phyloP scores from a whole-genome alignment of 371 early-diverging fungal genomes.

The Mortierella sp. region DNA sequence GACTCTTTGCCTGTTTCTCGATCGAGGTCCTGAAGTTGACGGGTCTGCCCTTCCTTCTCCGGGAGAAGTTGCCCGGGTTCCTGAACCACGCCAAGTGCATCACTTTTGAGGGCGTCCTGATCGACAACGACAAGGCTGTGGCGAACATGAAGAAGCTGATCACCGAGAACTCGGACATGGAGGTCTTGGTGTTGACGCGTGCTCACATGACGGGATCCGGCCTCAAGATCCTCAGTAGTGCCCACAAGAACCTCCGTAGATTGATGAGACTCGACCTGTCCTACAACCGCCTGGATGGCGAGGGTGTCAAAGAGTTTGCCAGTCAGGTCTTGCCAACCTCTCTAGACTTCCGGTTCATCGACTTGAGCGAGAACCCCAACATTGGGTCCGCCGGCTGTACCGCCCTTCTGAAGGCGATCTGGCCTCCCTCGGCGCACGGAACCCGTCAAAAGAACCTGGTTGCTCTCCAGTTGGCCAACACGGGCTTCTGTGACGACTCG shows the following conservation, averaged over 20 bases:
- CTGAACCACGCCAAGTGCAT: slow-evolving; percentile 36
- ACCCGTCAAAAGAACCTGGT: slow-evolving; percentile 27
- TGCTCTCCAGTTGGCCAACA: slow-evolving; percentile 36
- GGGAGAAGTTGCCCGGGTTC: slow-evolving; percentile 42
- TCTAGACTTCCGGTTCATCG: slow-evolving; percentile 31
- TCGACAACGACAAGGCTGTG: slow-evolving; percentile 53
- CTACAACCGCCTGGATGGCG: slow-evolving; percentile 35
- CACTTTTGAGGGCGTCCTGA: slow-evolving; percentile 43
- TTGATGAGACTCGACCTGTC: slow-evolving; percentile 38
- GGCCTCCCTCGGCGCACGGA: slow-evolving; percentile 32
- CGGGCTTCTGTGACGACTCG: slow-evolving; percentile 45
- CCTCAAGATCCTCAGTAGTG: slow-evolving; percentile 38
- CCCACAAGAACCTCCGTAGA: slow-evolving; percentile 45
- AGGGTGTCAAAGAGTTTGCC: slow-evolving; percentile 46
- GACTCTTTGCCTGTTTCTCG: slow-evolving; percentile 41
- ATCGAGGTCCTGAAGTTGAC: slow-evolving; percentile 42
- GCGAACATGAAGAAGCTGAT: slow-evolving; percentile 54
- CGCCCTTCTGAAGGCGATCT: slow-evolving; percentile 32
- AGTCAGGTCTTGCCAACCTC: slow-evolving; percentile 29
- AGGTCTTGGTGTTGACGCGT: slow-evolving; percentile 26
- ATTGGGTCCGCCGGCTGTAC: slow-evolving; percentile 37
- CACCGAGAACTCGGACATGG: slow-evolving; percentile 47
- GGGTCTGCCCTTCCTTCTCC: slow-evolving; percentile 37
- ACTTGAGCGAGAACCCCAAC: slow-evolving; percentile 46
- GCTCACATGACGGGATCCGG: slow-evolving; percentile 43